phyloP scores from a whole-genome alignment of 2,329 filamentous ascomycete genomes.

The Exophiala calicioides region DNA sequence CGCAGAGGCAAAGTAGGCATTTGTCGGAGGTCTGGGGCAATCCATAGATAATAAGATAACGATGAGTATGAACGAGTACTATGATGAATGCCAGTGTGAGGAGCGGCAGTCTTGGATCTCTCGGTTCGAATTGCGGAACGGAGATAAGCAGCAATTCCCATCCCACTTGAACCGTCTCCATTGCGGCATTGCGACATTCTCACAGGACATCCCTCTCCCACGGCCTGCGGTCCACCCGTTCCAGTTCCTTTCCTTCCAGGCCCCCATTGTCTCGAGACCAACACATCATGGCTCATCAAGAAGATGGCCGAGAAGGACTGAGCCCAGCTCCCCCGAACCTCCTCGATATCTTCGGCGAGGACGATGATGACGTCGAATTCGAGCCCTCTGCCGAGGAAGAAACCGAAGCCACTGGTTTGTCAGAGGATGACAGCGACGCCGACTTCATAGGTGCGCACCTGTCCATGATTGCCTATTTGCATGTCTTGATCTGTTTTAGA shows the following conservation, averaged over 20 bases:
- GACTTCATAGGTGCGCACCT: conserved; percentile 22
- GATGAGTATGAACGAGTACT: no score
- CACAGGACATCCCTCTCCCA: conserved; percentile 1
- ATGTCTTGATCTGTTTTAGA: conserved; percentile 18
- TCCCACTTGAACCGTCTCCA: not conserved
- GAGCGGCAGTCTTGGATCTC: no score
- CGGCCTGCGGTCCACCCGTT: conserved; percentile 2
- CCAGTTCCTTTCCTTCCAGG: not conserved
- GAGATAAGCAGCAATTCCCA: not conserved
- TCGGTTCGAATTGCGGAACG: not conserved
- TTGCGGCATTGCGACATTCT: no score
- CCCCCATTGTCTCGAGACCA: not conserved
- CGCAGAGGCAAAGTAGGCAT: no score
- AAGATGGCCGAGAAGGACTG: conserved; percentile 22
- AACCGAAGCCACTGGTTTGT: conserved; percentile 15
- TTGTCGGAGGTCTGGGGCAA: no score
- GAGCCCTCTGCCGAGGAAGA: conserved; percentile 22
- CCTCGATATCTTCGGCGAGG: conserved; percentile 28
- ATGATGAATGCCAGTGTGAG: no score
- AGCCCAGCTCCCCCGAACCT: conserved; percentile 26
- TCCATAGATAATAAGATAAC: no score
- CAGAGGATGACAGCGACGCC: conserved; percentile 22
- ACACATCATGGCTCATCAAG: conserved; percentile 24
- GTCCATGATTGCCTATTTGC: not conserved
- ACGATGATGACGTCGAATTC: conserved; percentile 29